Base-by-base conservation (phyloP, 148 eudicot species). In the Cornus controversa region DNA sequence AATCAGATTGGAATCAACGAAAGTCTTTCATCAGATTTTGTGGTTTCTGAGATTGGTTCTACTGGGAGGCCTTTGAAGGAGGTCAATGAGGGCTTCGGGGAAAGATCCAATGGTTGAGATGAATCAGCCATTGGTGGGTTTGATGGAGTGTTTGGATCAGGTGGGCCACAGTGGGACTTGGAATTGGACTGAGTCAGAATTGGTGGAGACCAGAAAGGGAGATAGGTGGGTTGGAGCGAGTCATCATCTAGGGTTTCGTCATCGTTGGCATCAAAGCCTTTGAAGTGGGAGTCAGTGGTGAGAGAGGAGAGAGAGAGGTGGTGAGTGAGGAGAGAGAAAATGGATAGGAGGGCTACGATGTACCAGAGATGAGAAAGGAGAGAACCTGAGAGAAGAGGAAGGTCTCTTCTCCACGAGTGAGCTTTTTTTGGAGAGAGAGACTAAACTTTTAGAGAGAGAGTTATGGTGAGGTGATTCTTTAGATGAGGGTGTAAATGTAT, bases 41-140 rank as follows among this genome's bases (percentile, higher is more conserved):
- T 29, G 7, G 73, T 15, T 58, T 85, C 74, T 8, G 70, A 66
- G 66, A 80, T 80, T 22, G 66, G 58, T 40, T 90, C 83, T 5
- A 31, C 40, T 0, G 94, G 98, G 45, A 94, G 73, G n/a, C 99
- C 99, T 85, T 96, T 98, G 68, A 85, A 91, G 22, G 86, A 37
- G 8, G 86, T 67, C 8, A 79, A 60, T 0, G 90, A 71, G 75
- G 87, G 80, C 57, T 76, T 81, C 16, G 81, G 36, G 8, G 77
- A n/a, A 23, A 71, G 78, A 69, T 85, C 81, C 22, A 85, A 69
- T 47, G 81, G 60, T 37, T 42, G 82, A 36, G 87, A 75, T 18
- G 60, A 28, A 25, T 50, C 72, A 23, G 2, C 11, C 10, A 79
- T n/a, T 47, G 69, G 10, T 6, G 81, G 66, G 67, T 23, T 29